Conservation (phyloP, 1,284 basidiomycete species). For the Sanghuangporus weigelae region DNA sequence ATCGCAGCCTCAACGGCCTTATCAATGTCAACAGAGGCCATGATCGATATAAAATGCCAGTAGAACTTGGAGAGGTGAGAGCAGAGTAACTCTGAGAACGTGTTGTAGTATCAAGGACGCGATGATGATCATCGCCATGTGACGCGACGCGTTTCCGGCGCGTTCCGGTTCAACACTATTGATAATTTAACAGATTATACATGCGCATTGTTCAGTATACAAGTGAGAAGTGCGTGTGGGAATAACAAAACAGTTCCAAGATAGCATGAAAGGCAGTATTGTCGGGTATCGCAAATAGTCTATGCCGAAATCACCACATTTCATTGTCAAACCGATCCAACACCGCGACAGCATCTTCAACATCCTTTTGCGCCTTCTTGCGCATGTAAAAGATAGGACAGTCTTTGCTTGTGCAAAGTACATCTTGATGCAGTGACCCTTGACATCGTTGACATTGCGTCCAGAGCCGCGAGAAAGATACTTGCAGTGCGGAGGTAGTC, state of each 20-base stretch:
- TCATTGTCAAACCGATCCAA: conserved; percentile 81
- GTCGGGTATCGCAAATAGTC: neutral
- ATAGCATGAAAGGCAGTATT: neutral
- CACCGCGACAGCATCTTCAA: conserved; percentile 72
- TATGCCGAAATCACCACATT: conserved; percentile 40
- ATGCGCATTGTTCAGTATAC: neutral
- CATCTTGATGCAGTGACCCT: conserved; percentile 95
- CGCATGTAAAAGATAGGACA: conserved; percentile 98
- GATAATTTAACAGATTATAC: neutral
- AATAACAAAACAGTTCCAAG: neutral
- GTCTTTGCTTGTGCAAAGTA: conserved; percentile 93
- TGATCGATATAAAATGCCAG: neutral
- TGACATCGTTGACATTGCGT: conserved; percentile 97
- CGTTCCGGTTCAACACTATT: neutral
- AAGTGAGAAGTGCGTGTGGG: neutral
- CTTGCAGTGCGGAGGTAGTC: conserved; percentile 73
- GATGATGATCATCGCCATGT: conserved; percentile 1
- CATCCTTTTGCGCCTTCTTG: conserved; percentile 95
- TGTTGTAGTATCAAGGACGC: neutral
- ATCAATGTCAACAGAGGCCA: conserved; percentile 9
- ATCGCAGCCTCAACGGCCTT: conserved; percentile 20
- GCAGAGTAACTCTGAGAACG: neutral
- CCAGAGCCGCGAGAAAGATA: conserved; percentile 90
- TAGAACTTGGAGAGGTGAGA: neutral
- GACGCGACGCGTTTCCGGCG: conserved; percentile 2